These are phyloP conservation scores for Lineolata rhizophorae DNA, from an alignment of 495 filamentous ascomycete genomes.

Conservation along the genomic window DNA sequence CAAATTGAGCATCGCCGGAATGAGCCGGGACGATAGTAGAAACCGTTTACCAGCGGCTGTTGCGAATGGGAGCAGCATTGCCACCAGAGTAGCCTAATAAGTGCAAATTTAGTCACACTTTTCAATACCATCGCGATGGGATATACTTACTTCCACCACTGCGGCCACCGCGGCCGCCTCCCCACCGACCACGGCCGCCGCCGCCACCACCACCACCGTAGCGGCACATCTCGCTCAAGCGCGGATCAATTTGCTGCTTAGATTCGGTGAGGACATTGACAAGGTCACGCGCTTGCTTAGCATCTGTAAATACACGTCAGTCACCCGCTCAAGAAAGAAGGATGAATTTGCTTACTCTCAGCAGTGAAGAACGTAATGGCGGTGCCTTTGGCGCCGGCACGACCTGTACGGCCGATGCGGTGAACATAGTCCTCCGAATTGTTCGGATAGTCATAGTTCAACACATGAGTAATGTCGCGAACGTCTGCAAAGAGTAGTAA, in stretches of 20 bases:
- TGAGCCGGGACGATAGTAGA: too few relatives aligned
- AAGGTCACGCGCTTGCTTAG: slow-evolving; percentile 93
- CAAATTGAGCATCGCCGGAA: too few relatives aligned
- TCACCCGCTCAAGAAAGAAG: neutral
- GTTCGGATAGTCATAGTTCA: slow-evolving; percentile 99
- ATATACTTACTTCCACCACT: slow-evolving; percentile 16
- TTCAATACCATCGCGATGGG: slow-evolving; percentile 1
- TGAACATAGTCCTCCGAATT: slow-evolving; percentile 50
- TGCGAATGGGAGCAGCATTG: slow-evolving; percentile 17
- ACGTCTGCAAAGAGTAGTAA: slow-evolving; percentile 92
- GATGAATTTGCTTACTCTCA: slow-evolving; percentile 68
- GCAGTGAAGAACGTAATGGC: slow-evolving; percentile 43
- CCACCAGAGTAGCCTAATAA: slow-evolving; percentile 13
- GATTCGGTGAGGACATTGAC: slow-evolving; percentile 80
- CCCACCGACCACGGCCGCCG: slow-evolving; percentile 37
- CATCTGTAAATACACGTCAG: slow-evolving; percentile 31
- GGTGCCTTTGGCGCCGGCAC: slow-evolving; percentile 24
- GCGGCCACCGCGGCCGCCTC: slow-evolving; percentile 32
- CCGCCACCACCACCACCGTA: slow-evolving; percentile 60
- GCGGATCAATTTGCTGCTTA: slow-evolving; percentile 95
- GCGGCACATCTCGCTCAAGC: slow-evolving; percentile 86
- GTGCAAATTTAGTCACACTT: slow-evolving; percentile 1
- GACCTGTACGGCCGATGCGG: slow-evolving; percentile 25
- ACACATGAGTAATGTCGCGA: slow-evolving; percentile 98
- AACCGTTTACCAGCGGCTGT: slow-evolving; percentile 21